A percentile compares a stretch with the other conserved stretches of the same genome.
Conservation (phyloP, 345 rosid genomes). For the Schrenkiella parvula region DNA sequence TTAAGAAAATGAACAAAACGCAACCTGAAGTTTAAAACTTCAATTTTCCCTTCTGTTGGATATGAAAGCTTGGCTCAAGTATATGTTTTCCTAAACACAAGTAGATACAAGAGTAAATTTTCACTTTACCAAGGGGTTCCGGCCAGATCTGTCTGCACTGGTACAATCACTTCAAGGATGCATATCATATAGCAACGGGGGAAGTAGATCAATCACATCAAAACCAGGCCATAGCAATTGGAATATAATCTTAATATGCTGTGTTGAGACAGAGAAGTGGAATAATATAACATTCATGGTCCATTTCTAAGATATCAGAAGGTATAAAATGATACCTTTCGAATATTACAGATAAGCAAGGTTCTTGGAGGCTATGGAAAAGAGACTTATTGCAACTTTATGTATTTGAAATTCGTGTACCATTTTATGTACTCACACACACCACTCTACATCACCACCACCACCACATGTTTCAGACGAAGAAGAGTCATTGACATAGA, state of each 20-base stretch:
- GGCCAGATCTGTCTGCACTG: background rate
- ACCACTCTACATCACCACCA: constrained; percentile 58
- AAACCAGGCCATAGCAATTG: background rate
- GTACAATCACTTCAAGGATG: background rate
- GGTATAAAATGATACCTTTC: constrained; percentile 7
- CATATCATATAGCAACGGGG: background rate
- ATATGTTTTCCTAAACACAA: constrained; percentile 5
- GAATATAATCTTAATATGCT: background rate
- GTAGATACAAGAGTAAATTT: background rate
- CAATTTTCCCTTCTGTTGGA: background rate
- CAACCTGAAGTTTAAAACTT: background rate
- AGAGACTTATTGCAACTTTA: constrained; percentile 36
- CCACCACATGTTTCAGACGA: constrained; percentile 52
- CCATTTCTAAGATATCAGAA: background rate
- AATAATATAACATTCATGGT: background rate
- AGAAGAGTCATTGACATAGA: constrained; percentile 50
- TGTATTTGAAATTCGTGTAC: constrained; percentile 63
- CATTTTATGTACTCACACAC: constrained; percentile 72
- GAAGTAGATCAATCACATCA: background rate
- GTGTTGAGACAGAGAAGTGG: background rate
- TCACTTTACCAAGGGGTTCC: background rate
- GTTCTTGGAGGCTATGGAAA: constrained; percentile 5
- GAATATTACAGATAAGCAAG: constrained; percentile 22
- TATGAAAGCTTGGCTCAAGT: background rate
- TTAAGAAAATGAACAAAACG: background rate